phyloP scores from a whole-genome alignment of 768 basidiomycete genomes.

The Boletus rubropictus region DNA sequence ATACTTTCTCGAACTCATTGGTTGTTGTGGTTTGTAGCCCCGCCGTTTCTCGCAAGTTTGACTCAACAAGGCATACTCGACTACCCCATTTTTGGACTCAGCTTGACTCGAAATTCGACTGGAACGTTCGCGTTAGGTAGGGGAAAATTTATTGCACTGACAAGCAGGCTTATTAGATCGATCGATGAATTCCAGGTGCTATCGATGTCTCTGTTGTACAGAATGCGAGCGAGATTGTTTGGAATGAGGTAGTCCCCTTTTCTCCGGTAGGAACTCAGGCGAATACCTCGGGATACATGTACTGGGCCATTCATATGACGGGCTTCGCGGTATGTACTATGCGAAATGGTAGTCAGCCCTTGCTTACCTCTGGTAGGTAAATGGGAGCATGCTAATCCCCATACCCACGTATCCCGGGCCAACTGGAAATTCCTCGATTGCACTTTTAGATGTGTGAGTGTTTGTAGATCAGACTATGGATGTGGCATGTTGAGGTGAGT shows the following conservation, averaged over 20 bases:
- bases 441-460: constrained; percentile 68
- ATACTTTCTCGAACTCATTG: background rate
- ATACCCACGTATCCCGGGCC: constrained; percentile 59
- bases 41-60: constrained; percentile 61
- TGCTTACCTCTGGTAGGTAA: constrained; percentile 40
- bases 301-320: constrained; percentile 64
- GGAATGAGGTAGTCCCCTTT: constrained; percentile 74
- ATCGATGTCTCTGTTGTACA: constrained; percentile 64
- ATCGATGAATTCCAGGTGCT: constrained; percentile 48
- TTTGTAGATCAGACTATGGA: background rate
- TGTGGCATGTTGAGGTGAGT: constrained; percentile 1
- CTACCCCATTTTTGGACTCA: constrained; percentile 75
- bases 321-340: constrained; percentile 42
- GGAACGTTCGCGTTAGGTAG: constrained; percentile 65
- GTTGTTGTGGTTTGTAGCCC: constrained; percentile 36
- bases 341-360: background rate
- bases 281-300: constrained; percentile 64
- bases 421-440: constrained; percentile 52
- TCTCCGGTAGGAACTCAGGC: constrained; percentile 53
- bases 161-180: background rate
- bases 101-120: constrained; percentile 50
- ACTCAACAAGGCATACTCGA: constrained; percentile 58
- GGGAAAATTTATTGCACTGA: background rate
- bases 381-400: constrained; percentile 46
- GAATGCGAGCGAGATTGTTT: constrained; percentile 54